Evolutionary conservation across 129 eudicot genomes (phyloP), one percentile per base, ranked within the genome.

Genomic region (Lonicera japonica): DNA sequence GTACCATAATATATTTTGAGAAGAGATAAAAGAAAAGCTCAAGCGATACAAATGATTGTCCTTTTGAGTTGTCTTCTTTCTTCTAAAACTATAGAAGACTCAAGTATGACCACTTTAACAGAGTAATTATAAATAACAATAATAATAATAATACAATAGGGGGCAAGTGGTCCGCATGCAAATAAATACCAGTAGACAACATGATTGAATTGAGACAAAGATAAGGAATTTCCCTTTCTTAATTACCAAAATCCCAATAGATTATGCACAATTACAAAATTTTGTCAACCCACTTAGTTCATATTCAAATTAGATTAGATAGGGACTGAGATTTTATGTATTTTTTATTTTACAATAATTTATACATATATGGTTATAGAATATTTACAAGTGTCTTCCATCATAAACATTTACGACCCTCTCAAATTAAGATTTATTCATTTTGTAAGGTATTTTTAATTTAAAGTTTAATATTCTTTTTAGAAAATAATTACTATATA

Each of bases 141-240:
- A 58, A 2, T 29, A 29, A 29, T 6, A 29, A 29, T 29, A 29
- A 34, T 18, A 15, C 18, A 4, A n/a, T 39, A 40, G 17, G 25
- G n/a, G 25, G n/a, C 52, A 3, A 60, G 29, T 20, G 18, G 48
- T 8, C 34, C 55, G 67, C 67, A 47, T 63, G 67, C 56, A 21
- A 46, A 63, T 21, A 43, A 23, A 54, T 8, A 43, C 10, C 21
- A 63, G 6, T 6, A 29, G 56, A 21, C 21, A 63, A 21, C 39
- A 63, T 63, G 56, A 63, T 63, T 63, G 67, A 29, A 29, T 29
- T 39, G 8, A 13, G n/a, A 43, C 67, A 43, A 46, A 63, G 22
- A 39, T 60, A 17, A 60, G 18, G 65, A 60, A 60, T 60, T 51
- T 60, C 22, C 18, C 12, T 16, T 56, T 50, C 21, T 50, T 50